Base-by-base conservation (phyloP, 768 basidiomycete genomes). In the Kockovaella imperatae region DNA sequence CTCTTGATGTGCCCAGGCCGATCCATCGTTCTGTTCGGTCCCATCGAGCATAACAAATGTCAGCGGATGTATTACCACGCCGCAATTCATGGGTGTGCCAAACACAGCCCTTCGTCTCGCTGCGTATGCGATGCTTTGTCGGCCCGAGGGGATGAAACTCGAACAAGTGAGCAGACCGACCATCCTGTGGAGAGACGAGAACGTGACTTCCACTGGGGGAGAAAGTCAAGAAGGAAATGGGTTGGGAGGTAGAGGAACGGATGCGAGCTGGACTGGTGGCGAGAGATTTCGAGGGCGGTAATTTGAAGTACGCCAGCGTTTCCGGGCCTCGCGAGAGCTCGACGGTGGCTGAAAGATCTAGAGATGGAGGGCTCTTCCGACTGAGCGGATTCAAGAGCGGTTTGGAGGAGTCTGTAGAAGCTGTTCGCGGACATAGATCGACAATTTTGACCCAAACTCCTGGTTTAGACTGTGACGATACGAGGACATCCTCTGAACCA, bases 21-120 rank as follows among this genome's bases (percentile, higher is more conserved):
- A 80, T 67, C 83, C 83, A 87, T 29, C 81, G 69, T 13, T 81
- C 82, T 58, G 83, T 82, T 2, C 64, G 53, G 34, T 76, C 75
- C 77, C 79, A 80, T 21, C 70, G 72, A 11, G 83, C 70, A 11
- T 69, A 70, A 45, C 81, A 79, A 13, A 88, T 77, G 4, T 78
- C 70, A 4, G 81, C 84, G 2, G 75, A 74, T n/a, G 84, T 86
- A 21, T 78, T 73, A 4, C 86, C 86, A n/a, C 86, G 75, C 35
- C 77, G 74, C 18, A 89, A 72, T 52, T 80, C 78, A 52, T 88
- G 88, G 48, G 83, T 50, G 52, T 83, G 82, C 72, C 75, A 77
- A 0, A 59, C 62, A 28, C 53, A 42, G 21, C 53, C 65, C 44
- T 53, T 50, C 32, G 26, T 54, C 2, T 34, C 45, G 15, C 49